Conservation (phyloP, 805 yeast genomes). For the Candida lessepsii region DNA sequence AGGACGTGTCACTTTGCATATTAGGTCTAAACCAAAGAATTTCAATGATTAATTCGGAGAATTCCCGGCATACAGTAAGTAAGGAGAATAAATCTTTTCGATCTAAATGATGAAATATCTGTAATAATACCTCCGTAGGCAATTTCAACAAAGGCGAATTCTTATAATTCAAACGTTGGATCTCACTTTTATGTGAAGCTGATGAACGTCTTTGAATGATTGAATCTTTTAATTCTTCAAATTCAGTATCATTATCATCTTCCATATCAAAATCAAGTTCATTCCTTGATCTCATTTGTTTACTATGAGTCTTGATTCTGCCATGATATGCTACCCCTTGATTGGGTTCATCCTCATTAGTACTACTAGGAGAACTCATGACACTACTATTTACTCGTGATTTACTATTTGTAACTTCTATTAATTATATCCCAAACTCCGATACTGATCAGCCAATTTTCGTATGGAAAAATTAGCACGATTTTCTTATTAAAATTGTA, state of each 20-base stretch:
- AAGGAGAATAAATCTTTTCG: conserved; percentile 61
- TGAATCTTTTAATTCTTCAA: conserved; percentile 33
- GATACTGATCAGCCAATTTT: not conserved
- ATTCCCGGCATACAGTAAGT: conserved; percentile 73
- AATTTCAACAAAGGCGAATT: conserved; percentile 44
- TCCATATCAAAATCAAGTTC: conserved; percentile 31
- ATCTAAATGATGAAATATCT: conserved; percentile 63
- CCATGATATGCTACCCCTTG: conserved; percentile 2
- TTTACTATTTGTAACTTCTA: not conserved
- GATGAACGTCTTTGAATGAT: conserved; percentile 28
- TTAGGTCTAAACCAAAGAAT: conserved; percentile 86
- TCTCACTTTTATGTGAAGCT: conserved; percentile 21
- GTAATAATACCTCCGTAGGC: conserved; percentile 61
- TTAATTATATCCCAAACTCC: conserved; percentile 3
- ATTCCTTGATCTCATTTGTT: conserved; percentile 8
- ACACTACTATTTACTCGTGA: too few relatives aligned
- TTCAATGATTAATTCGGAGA: conserved; percentile 78
- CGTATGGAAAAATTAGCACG: not conserved
- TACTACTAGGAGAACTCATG: conserved; percentile 18
- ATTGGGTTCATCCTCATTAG: conserved; percentile 9
- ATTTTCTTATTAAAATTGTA: too few relatives aligned
- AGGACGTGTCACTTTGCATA: conserved; percentile 50
- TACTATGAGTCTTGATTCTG: conserved; percentile 4
- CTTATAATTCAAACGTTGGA: conserved; percentile 22
- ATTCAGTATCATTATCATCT: conserved; percentile 31